Evolutionary conservation across 78 protist species (phyloP).

Genomic region (Acrasis kona): DNA sequence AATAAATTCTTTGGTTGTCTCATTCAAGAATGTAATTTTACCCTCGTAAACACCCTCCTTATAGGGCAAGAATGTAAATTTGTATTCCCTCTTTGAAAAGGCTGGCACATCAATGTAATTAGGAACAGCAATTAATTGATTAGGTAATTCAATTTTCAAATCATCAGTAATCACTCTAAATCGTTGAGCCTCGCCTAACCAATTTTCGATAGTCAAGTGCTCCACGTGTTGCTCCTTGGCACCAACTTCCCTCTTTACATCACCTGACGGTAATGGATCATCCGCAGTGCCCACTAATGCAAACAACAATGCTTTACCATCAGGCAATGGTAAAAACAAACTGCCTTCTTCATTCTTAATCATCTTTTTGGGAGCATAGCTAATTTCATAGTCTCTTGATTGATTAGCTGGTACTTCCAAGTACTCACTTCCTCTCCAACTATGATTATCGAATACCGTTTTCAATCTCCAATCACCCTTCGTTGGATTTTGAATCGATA

Average conservation of each 20-base stretch:
- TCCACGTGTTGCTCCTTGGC: background rate
- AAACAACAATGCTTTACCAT: constrained; percentile 47
- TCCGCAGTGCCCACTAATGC: constrained; percentile 26
- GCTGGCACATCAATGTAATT: constrained; percentile 59
- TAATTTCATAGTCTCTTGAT: constrained; percentile 4
- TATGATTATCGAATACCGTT: constrained; percentile 32
- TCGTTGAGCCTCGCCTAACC: constrained; percentile 51
- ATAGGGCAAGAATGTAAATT: constrained; percentile 18
- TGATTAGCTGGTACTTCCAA: constrained; percentile 4
- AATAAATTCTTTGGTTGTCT: constrained; percentile 40
- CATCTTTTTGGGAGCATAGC: constrained; percentile 47
- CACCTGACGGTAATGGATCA: constrained; percentile 36
- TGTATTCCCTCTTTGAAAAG: constrained; percentile 3
- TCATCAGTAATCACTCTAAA: constrained; percentile 37
- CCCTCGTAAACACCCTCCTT: constrained; percentile 25
- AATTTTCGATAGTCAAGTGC: constrained; percentile 35
- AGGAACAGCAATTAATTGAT: constrained; percentile 14
- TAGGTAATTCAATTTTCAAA: background rate
- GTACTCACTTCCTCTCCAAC: constrained; percentile 28
- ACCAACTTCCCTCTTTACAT: background rate
- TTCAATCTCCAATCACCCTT: constrained; percentile 27
- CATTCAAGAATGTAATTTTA: constrained; percentile 28
- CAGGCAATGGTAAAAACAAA: constrained; percentile 60
- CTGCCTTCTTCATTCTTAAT: constrained; percentile 32
- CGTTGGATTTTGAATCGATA: constrained; percentile 3